Evolutionary conservation across 192 early-diverging fungal species (phyloP).

Genomic region (Gamsiella multidivaricata): DNA sequence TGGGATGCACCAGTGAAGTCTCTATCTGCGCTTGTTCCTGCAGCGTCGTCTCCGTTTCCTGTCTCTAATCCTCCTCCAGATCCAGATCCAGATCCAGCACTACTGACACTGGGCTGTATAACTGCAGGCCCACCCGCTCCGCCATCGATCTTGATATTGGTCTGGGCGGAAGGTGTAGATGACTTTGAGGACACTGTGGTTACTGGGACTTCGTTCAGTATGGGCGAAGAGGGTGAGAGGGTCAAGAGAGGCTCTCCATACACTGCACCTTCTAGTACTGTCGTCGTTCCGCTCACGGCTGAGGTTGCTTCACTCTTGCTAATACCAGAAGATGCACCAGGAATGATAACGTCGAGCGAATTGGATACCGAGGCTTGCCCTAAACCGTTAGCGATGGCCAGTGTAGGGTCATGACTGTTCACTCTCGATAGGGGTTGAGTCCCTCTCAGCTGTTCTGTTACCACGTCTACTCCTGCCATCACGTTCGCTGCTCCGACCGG

Average conservation of each 20-base stretch:
- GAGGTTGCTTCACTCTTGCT: not conserved
- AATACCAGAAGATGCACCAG: not conserved
- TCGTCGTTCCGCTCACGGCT: not conserved
- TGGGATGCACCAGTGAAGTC: not conserved
- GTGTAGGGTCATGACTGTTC: slow-evolving; percentile 9
- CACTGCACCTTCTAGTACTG: not conserved
- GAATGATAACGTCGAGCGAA: not conserved
- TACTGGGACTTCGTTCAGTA: not conserved
- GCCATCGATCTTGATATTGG: too few relatives aligned
- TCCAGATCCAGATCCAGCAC: too few relatives aligned
- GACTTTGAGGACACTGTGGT: not conserved
- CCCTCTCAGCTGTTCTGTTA: not conserved
- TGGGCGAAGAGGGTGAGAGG: slow-evolving; percentile 14
- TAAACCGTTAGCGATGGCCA: not conserved
- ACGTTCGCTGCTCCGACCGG: not conserved
- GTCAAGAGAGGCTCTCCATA: not conserved
- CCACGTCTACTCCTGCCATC: not conserved
- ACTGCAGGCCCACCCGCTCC: too few relatives aligned
- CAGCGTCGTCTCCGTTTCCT: not conserved
- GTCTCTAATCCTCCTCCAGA: not conserved
- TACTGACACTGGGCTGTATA: too few relatives aligned
- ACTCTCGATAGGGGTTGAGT: slow-evolving; percentile 16
- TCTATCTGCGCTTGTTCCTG: not conserved
- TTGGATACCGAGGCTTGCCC: not conserved
- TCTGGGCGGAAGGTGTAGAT: not conserved